phyloP scores from a whole-genome alignment of 2,329 filamentous ascomycete genomes.

The Bisporella sp. region DNA sequence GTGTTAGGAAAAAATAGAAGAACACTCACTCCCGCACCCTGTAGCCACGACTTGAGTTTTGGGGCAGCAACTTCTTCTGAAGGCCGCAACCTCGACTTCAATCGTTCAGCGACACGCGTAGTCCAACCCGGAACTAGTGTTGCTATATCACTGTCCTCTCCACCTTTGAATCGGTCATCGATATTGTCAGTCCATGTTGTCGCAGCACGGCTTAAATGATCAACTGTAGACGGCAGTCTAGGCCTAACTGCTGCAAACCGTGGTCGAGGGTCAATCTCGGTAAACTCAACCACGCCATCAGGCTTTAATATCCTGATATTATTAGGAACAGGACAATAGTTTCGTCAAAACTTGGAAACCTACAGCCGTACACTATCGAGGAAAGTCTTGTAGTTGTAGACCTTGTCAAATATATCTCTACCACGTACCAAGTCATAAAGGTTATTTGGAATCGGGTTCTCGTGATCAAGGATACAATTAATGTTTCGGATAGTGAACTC shows the following conservation, averaged over 20 bases:
- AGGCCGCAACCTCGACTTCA: slow-evolving; percentile 20
- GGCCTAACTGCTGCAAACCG: slow-evolving; percentile 3
- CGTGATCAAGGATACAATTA: slow-evolving; percentile 17
- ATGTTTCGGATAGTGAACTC: slow-evolving; percentile 24
- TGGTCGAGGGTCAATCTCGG: slow-evolving; percentile 24
- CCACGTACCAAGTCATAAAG: slow-evolving; percentile 23
- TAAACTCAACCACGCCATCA: slow-evolving; percentile 26
- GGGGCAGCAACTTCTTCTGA: slow-evolving; percentile 21
- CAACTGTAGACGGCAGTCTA: slow-evolving; percentile 1
- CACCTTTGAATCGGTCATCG: slow-evolving; percentile 18
- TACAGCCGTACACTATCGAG: slow-evolving; percentile 21
- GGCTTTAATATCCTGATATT: slow-evolving; percentile 16
- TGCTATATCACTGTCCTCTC: slow-evolving; percentile 18
- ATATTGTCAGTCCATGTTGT: slow-evolving; percentile 22
- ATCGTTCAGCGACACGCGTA: slow-evolving; percentile 17
- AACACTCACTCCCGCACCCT: slow-evolving; percentile 17
- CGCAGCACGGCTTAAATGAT: slow-evolving; percentile 14
- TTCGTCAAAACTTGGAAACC: background rate
- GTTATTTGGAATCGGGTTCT: slow-evolving; percentile 19
- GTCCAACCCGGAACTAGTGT: slow-evolving; percentile 20
- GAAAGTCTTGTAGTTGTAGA: slow-evolving; percentile 23
- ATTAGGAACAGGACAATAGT: too few species aligned
- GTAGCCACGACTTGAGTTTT: slow-evolving; percentile 23
- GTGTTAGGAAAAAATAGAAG: too few species aligned
- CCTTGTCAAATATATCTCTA: slow-evolving; percentile 22